Base-by-base conservation (phyloP, 495 filamentous ascomycete species). In the Polyplosphaeria fusca region DNA sequence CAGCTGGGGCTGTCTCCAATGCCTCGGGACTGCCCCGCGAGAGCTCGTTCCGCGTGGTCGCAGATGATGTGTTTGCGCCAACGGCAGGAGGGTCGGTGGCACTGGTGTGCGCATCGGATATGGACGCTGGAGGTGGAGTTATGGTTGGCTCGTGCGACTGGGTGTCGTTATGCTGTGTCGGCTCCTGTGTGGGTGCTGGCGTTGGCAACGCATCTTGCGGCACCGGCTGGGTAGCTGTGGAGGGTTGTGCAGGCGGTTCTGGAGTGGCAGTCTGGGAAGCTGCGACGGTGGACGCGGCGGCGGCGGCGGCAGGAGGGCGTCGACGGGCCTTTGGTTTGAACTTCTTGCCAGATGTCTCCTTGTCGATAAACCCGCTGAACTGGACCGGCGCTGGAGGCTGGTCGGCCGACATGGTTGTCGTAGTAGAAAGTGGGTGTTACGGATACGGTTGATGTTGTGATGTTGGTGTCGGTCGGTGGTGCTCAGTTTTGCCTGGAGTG, bases 281-380 rank as follows among this genome's bases (percentile, higher is more conserved):
- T 3, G 60, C 25, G 20, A 62, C 28, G 2, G 52, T 25, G 19
- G 39, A 13, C 18, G 40, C 40, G 18, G 43, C 39, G 16, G 39
- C 39, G 7, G 39, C 39, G 19, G 67, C 56, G 16, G 32, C 48
- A 24, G 57, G 67, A 5, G 71, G 71, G 13, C 65, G 67, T 3
- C 56, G 48, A 14, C 52, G 51, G 16, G 53, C 66, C 41, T 73
- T 73, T 12, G 71, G 71, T 1, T 63, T 65, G 37, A 68, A 55
- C 60, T 71, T 70, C 55, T 67, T 70, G 57, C 55, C 62, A n/a
- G 44, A 26, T 7, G 38, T 9, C 4, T 7, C 71, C 77, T 60
- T 83, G 54, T 83, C 80, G 19, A 73, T 75, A 55, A 81, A 82
- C 64, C 78, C 82, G 41, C 77, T 79, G 30, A 83, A 77, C 20